A percentile compares a stretch with the other conserved stretches of the same genome.
phyloP scores from a whole-genome alignment of 257 asterid genomes.

The Nicotiana noctiflora region DNA sequence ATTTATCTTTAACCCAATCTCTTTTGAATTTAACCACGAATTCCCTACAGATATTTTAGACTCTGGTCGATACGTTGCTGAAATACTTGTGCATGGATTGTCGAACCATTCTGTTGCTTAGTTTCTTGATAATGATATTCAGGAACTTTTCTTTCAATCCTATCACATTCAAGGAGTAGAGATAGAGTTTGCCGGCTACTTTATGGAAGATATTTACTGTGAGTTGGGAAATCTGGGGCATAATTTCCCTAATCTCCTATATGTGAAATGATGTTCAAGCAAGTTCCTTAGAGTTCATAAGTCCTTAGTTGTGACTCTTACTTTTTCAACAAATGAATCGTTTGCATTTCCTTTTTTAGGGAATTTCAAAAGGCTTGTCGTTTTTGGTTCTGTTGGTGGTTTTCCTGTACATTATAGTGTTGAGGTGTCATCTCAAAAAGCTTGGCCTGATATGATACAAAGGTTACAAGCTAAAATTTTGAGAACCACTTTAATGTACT shows the following conservation, averaged over 20 bases:
- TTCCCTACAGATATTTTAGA: background rate
- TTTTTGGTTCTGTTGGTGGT: background rate
- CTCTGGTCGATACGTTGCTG: background rate
- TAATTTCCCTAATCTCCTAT: background rate
- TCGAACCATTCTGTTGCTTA: background rate
- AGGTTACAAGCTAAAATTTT: background rate
- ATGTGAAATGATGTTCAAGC: background rate
- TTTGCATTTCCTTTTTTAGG: background rate
- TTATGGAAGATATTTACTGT: background rate
- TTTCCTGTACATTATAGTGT: background rate
- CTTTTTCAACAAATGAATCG: background rate
- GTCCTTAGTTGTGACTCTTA: background rate
- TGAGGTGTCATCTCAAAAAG: background rate
- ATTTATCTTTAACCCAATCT: background rate
- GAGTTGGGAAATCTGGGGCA: background rate
- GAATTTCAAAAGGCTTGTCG: background rate
- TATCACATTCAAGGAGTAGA: background rate
- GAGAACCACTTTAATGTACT: background rate
- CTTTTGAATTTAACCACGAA: background rate
- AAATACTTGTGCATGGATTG: background rate
- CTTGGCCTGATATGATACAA: background rate
- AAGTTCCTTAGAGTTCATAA: background rate
- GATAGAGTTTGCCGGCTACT: background rate
- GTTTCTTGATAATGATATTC: background rate
- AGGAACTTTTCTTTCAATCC: background rate